Evolutionary conservation across 163 green algal genomes (phyloP), one percentile per base, ranked within the genome.

Genomic region (Trebouxia gelatinosa): DNA sequence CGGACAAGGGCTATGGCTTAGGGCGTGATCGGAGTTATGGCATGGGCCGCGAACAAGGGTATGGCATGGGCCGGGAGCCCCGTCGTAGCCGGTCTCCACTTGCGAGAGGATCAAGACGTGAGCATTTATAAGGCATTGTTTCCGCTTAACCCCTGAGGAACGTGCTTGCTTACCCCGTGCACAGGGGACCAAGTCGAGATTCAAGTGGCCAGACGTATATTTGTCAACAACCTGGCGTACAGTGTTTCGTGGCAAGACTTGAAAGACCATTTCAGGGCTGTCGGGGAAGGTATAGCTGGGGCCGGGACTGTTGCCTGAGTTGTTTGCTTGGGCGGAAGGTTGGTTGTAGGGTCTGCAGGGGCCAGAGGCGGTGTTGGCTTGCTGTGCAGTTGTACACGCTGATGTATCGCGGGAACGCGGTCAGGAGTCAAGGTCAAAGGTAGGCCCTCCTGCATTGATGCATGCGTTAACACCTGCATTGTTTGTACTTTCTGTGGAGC

Each of bases 211-310:
- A 50, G 37, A 19, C 50, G 75, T 6, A 43, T 81, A 2, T 81
- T 74, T 34, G 77, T 78, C 2, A 50, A 51, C 48, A 81, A 81
- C 35, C 35, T 81, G 50, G 39, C 66, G 5, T 81, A 57, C 46
- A 35, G 17, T 50, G 67, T 72, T 6, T 54, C 66, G 7, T 81
- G 66, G 77, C 77, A 78, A 51, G 66, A 77, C 16, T 37, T 81
- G 50, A 81, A 81, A 85, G 91, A 96, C 68, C 91, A 96, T 84
- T 96, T 95, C 82, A 70, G 70, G 35, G 26, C 40, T 59, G 34
- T 48, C 2, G 76, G 76, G 28, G 21, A 66, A 48, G 75, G 75
- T 80, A 74, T 64, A 34, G 50, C 21, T 28, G 6, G 3, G 38
- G 28, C 38, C 5, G 26, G 3, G 11, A 23, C 5, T 77, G n/a